phyloP scores from a whole-genome alignment of 2,329 filamentous ascomycete species.

The Penicillium rolfsii region DNA sequence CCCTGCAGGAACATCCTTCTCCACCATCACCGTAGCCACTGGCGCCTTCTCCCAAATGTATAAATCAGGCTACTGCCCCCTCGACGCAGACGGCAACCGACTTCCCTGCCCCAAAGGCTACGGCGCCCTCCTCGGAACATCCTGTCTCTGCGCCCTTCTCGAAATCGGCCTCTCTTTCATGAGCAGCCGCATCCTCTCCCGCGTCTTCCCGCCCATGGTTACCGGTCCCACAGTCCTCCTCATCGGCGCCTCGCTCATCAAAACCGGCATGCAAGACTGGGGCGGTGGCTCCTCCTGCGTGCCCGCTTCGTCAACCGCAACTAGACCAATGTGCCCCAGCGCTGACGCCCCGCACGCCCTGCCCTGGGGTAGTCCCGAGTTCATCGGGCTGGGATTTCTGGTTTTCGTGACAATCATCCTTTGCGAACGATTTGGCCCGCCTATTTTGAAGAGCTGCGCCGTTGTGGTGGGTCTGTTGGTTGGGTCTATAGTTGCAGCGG shows the following conservation, averaged over 20 bases:
- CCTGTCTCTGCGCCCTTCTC: conserved; percentile 52
- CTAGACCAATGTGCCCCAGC: conserved; percentile 61
- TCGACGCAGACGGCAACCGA: conserved; percentile 57
- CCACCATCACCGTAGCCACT: conserved; percentile 66
- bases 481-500: conserved; percentile 68
- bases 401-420: conserved; percentile 70
- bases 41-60: conserved; percentile 68
- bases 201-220: conserved; percentile 69
- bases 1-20: conserved; percentile 60
- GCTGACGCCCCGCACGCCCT: conserved; percentile 63
- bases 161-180: conserved; percentile 69
- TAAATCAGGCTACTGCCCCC: conserved; percentile 64
- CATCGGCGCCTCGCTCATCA: conserved; percentile 67
- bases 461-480: conserved; percentile 67
- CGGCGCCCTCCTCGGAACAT: conserved; percentile 65
- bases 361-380: conserved; percentile 65
- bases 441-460: conserved; percentile 70
- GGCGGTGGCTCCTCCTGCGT: conserved; percentile 62
- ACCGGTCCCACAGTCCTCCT: conserved; percentile 69
- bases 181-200: conserved; percentile 61
- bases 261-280: conserved; percentile 68
- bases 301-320: conserved; percentile 43
- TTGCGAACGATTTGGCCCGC: conserved; percentile 69
- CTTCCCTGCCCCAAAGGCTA: conserved; percentile 69
- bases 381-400: conserved; percentile 68